A percentile compares a stretch with the other conserved stretches of the same genome.
phyloP scores from a whole-genome alignment of 805 yeast species.

The Saccharomyces paradoxus region DNA sequence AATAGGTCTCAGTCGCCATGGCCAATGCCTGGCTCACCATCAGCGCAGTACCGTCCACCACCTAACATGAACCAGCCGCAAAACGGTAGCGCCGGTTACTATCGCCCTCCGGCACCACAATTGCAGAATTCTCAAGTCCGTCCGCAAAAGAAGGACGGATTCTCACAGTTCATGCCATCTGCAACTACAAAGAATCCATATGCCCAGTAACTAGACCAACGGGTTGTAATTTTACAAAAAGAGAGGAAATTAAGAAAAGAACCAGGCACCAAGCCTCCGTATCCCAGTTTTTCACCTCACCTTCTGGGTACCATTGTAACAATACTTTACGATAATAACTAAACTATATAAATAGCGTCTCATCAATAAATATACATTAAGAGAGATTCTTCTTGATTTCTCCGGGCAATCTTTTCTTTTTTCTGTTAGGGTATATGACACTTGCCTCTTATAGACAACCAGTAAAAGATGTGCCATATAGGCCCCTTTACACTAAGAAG shows the following conservation, averaged over 20 bases:
- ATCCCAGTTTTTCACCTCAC: neutral
- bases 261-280: neutral
- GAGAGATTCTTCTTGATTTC: neutral
- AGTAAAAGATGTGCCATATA: neutral
- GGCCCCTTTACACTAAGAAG: neutral
- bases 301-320: neutral
- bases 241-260: neutral
- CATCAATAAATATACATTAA: neutral
- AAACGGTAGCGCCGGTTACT: neutral
- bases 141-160: slow-evolving; percentile 13
- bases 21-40: neutral
- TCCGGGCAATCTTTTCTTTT: neutral
- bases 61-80: slow-evolving; percentile 1
- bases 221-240: neutral
- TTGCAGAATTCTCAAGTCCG: slow-evolving; percentile 1
- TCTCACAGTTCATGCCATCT: slow-evolving; percentile 23
- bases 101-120: neutral
- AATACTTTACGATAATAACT: neutral
- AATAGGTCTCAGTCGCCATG: neutral
- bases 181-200: slow-evolving; percentile 10
- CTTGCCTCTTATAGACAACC: neutral
- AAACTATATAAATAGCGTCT: neutral
- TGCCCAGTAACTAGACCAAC: neutral
- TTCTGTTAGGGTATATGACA: neutral
- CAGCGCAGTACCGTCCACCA: neutral